Percentiles rank a stretch among this genome's conserved stretches.
Evolutionary conservation across 352 stramenopile genomes (phyloP).

Genomic region (Globisporangium polare): DNA sequence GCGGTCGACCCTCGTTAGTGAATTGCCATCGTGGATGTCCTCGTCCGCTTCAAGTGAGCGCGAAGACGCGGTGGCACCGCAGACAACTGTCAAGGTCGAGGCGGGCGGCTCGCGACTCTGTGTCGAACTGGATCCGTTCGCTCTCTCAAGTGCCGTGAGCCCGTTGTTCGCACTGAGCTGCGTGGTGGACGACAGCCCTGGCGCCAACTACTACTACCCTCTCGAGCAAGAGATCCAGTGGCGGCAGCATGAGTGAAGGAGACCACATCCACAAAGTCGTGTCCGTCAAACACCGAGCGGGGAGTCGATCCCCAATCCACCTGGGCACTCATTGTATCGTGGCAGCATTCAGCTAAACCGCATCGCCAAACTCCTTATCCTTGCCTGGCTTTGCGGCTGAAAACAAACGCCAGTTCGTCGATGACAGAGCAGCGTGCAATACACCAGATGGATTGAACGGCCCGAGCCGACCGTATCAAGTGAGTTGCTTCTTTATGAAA

Average conservation of each 20-base stretch:
- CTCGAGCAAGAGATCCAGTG: neutral
- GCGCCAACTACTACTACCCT: neutral
- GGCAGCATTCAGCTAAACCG: no score
- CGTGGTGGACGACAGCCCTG: neutral
- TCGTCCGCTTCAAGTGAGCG: neutral
- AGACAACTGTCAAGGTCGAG: neutral
- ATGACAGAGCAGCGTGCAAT: no score
- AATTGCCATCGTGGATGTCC: neutral
- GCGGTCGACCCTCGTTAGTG: neutral
- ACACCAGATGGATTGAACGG: no score
- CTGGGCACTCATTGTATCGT: no score
- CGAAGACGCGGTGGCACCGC: neutral
- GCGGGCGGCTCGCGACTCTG: neutral
- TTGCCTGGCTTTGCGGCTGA: no score
- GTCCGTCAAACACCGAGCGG: no score
- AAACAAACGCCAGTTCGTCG: no score
- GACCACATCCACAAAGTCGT: neutral
- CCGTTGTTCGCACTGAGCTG: neutral
- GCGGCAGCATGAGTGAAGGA: neutral
- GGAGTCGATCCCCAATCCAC: no score
- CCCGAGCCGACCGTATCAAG: neutral
- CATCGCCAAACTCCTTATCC: no score
- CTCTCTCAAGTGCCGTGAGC: neutral
- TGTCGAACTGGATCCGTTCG: neutral
- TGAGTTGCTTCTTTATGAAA: slow-evolving; percentile 3